Evolutionary conservation across 1,284 basidiomycete species (phyloP).

Genomic region (Coniophora puteana): DNA sequence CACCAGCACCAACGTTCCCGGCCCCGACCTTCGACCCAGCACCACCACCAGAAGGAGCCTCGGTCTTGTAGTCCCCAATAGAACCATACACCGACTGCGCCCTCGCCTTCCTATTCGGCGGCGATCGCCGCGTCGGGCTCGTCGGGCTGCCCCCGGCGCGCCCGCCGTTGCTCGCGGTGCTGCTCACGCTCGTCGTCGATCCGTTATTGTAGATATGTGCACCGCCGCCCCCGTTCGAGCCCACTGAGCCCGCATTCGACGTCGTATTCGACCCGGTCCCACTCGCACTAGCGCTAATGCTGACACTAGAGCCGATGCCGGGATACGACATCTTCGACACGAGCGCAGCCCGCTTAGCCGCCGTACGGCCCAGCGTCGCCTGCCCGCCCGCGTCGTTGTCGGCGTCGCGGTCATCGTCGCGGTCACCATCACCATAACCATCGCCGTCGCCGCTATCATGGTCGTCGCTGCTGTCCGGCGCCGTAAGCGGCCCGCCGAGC

Average conservation of each 20-base stretch:
- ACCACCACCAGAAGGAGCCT: slow-evolving; percentile 19
- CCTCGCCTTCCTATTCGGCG: slow-evolving; percentile 31
- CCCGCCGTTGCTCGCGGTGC: too few relatives aligned
- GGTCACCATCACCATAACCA: slow-evolving; percentile 31
- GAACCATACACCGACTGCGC: slow-evolving; percentile 50
- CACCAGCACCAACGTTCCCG: slow-evolving; percentile 3
- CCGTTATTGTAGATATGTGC: too few relatives aligned
- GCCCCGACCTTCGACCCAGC: slow-evolving; percentile 19
- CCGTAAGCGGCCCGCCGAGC: slow-evolving; percentile 62
- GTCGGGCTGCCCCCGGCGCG: slow-evolving; percentile 8
- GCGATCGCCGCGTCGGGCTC: slow-evolving; percentile 9
- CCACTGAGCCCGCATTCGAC: too few relatives aligned
- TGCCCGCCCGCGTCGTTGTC: slow-evolving; percentile 36
- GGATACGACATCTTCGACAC: slow-evolving; percentile 36
- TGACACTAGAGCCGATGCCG: too few relatives aligned
- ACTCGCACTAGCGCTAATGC: slow-evolving; percentile 1
- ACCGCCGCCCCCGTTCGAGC: too few relatives aligned
- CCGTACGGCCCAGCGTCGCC: slow-evolving; percentile 61
- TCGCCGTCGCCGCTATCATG: slow-evolving; percentile 23
- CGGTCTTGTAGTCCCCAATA: slow-evolving; percentile 17
- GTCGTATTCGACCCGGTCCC: too few relatives aligned
- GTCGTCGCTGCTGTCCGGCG: slow-evolving; percentile 37
- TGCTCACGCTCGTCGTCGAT: neutral
- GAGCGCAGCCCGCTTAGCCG: slow-evolving; percentile 22
- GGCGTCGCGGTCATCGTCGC: slow-evolving; percentile 29